Conservation (phyloP, 257 asterid genomes). For the Scutellaria barbata region DNA sequence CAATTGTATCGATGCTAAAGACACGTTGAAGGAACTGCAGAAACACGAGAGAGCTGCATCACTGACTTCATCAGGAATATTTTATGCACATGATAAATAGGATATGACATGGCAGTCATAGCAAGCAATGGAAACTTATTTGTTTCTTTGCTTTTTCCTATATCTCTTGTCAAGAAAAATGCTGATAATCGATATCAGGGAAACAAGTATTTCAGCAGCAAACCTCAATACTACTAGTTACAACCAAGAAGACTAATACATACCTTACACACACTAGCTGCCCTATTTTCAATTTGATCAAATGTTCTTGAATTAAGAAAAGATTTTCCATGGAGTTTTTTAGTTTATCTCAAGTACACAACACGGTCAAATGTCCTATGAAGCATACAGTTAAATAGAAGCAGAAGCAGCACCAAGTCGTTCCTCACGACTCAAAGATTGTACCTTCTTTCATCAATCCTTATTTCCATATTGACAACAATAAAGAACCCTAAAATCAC, state of each 20-base stretch:
- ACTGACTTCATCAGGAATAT: not conserved
- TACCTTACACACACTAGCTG: not conserved
- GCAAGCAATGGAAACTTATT: not conserved
- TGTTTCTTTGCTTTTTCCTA: not conserved
- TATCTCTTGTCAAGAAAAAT: conserved; percentile 2
- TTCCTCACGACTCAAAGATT: conserved; percentile 34
- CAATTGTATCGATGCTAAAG: conserved; percentile 86
- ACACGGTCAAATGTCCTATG: conserved; percentile 1
- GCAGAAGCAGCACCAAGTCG: conserved; percentile 32
- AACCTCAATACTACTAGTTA: conserved; percentile 9
- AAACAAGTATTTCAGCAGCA: not conserved
- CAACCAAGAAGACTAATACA: not conserved
- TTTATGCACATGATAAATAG: not conserved
- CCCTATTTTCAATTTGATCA: not conserved
- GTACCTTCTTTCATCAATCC: conserved; percentile 15
- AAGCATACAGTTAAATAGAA: conserved; percentile 20
- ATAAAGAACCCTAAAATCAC: conserved; percentile 17
- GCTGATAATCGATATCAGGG: conserved; percentile 6
- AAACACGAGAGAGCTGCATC: conserved; percentile 28
- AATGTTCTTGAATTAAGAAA: not conserved
- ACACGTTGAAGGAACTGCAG: conserved; percentile 89
- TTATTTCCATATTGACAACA: conserved; percentile 7
- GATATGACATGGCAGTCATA: not conserved
- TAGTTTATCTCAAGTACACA: not conserved
- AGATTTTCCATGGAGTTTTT: conserved; percentile 10